Conservation (phyloP, 2,329 filamentous ascomycete genomes). For the Geosmithia putterillii region DNA sequence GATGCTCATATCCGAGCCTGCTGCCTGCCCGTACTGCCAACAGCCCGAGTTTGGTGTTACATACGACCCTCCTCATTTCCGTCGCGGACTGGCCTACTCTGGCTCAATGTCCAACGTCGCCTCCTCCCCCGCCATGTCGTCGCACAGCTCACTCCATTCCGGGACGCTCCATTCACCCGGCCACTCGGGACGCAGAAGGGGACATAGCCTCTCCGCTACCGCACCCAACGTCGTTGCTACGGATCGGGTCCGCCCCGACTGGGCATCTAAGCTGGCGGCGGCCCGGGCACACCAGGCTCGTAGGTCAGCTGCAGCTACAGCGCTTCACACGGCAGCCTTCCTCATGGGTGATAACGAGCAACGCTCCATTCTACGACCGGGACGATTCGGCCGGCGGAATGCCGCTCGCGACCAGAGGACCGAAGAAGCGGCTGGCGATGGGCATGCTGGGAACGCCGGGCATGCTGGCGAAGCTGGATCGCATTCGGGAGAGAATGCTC, state of each 20-base stretch:
- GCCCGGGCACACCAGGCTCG: conserved; percentile 77
- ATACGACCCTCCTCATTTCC: conserved; percentile 80
- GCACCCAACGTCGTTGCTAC: conserved; percentile 84
- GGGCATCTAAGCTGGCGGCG: conserved; percentile 77
- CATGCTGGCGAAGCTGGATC: not conserved
- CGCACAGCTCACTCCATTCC: conserved; percentile 66
- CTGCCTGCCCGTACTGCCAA: conserved; percentile 88
- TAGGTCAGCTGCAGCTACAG: conserved; percentile 83
- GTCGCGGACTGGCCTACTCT: conserved; percentile 65
- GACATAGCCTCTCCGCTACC: conserved; percentile 61
- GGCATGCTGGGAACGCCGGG: not conserved
- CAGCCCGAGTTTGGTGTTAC: conserved; percentile 94
- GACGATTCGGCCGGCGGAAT: conserved; percentile 46
- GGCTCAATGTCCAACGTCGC: conserved; percentile 24
- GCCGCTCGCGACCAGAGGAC: conserved; percentile 24
- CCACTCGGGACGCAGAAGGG: conserved; percentile 28
- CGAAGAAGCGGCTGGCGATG: conserved; percentile 5
- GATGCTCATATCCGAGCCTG: conserved; percentile 78
- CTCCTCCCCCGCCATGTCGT: conserved; percentile 63
- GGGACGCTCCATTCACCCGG: conserved; percentile 25
- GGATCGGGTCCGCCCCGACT: conserved; percentile 85
- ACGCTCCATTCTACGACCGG: conserved; percentile 30
- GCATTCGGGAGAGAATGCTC: not conserved
- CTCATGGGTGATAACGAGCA: conserved; percentile 52
- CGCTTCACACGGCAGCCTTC: conserved; percentile 89